Base-by-base conservation (phyloP, 2,329 filamentous ascomycete species). In the Microascus cirrosus region DNA sequence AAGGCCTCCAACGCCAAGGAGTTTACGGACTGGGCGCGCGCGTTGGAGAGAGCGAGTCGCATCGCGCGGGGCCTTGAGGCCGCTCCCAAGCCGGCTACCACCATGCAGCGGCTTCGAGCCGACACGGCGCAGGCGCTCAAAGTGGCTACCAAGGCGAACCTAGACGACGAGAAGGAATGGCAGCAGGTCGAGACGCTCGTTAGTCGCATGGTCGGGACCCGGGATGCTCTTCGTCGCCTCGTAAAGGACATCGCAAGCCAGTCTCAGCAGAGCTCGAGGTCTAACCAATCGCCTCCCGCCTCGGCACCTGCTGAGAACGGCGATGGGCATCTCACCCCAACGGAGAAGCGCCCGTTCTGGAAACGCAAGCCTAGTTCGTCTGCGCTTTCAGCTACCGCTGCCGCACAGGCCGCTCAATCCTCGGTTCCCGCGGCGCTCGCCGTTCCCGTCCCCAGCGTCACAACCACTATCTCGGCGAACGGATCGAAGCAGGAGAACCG, bases 21-120 rank as follows among this genome's bases (percentile, higher is more conserved):
- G 61, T 99, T 96, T 68, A 80, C 83, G 53, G 86, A 88, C 20
- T 99, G 94, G 94, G 90, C 87, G 54, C 80, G 81, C 53, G 93
- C 92, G 0, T 75, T 99, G 55, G 91, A 96, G 70, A 86, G 82
- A 62, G 92, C 93, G 4, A 89, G 90, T 61, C 81, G 86, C 60
- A 75, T 82, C 60, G 80, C 84, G 13, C 73, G 83, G 60, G 80
- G 80, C 1, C 64, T 80, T 34, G 79, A 84, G 63, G 63, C 61
- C 2, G 51, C 67, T 6, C 61, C 65, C 2, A 65, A 63, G 35
- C 62, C 66, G 12, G 61, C 54, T 12, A 62, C 53, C 36, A 48
- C 58, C 28, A 56, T 53, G 58, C 67, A 35, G 59, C 63, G 54
- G 59, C 62, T 66, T 35, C 68, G 63, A 60, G 63, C 69, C 45